Evolutionary conservation across 495 filamentous ascomycete genomes (phyloP), one percentile per base, ranked within the genome.

Genomic region (Talaromyces trachyspermus): DNA sequence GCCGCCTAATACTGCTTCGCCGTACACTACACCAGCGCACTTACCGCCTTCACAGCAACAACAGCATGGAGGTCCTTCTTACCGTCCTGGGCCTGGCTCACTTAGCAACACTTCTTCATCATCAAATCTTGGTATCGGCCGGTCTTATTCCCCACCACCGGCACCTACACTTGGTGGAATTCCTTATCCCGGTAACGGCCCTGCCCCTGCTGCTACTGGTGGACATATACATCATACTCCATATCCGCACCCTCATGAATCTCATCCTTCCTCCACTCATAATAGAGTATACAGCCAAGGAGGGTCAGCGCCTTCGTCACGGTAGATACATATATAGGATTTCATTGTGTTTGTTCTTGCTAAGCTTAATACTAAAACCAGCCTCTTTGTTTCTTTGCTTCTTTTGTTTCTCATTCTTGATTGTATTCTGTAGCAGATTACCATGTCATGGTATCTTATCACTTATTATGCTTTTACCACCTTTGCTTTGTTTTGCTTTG

Each of bases 281-380:
- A 65, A 73, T 49, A 62, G 68, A 5, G 68, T 65, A 12, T 71
- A 70, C 50, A 72, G 69, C 32, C 68, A 71, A 46, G 61, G 68
- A 8, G 30, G 44, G 15, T 46, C 44, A 25, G 39, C 39, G 15
- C n/a, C 39, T 42, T 26, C 39, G 2, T 26, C 39, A 4, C 32
- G 32, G 15, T 22, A 26, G 23, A 42, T 24, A 11, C 15, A n/a
- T 36, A 38, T 38, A 38, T 19, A 11, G 39, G 26, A 14, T n/a
- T 42, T 14, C 19, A 26, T 42, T 11, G 23, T 12, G 39, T 42
- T 26, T 42, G 15, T 42, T 14, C 7, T 15, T 36, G 19, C 26
- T 42, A 9, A 26, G 12, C 26, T 18, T 24, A 42, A 9, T 26
- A 14, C 23, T 9, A 14, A 26, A 23, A 24, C 26, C n/a, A n/a